Evolutionary conservation across 148 eudicot genomes (phyloP).

Genomic region (Simmondsia chinensis): DNA sequence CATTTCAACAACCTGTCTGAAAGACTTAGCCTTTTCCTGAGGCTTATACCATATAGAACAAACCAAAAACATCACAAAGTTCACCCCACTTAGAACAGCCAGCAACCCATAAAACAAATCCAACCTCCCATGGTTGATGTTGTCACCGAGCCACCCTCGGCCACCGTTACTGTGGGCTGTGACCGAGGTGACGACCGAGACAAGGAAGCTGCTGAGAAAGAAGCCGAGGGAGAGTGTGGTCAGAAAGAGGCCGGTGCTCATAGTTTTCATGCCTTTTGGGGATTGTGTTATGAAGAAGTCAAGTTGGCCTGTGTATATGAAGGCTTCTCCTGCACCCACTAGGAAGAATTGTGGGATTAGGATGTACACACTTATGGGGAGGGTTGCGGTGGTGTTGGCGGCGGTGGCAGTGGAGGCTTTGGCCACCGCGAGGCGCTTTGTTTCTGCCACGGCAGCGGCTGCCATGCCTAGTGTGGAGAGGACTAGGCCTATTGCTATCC

Average conservation of each 20-base stretch:
- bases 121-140: slow-evolving; percentile 59
- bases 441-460: slow-evolving; percentile 54
- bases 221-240: slow-evolving; percentile 63
- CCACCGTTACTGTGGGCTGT: slow-evolving; percentile 19
- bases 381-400: slow-evolving; percentile 16
- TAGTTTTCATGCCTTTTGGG: slow-evolving; percentile 77
- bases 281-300: slow-evolving; percentile 80
- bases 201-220: slow-evolving; percentile 68
- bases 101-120: slow-evolving; percentile 56
- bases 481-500: slow-evolving; percentile 48
- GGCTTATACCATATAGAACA: slow-evolving; percentile 63
- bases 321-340: slow-evolving; percentile 72
- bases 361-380: slow-evolving; percentile 51
- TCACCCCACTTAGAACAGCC: slow-evolving; percentile 34
- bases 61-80: slow-evolving; percentile 37
- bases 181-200: slow-evolving; percentile 36
- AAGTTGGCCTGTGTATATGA: slow-evolving; percentile 78
- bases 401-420: slow-evolving; percentile 10
- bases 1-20: slow-evolving; percentile 11
- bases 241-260: slow-evolving; percentile 80
- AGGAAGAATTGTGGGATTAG: slow-evolving; percentile 74
- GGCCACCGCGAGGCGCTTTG: slow-evolving; percentile 41
- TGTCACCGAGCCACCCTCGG: slow-evolving; percentile 56
- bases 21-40: slow-evolving; percentile 8
- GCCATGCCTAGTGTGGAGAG: slow-evolving; percentile 60